Conservation (phyloP, 305 asterid species). For the Salvia sclarea region DNA sequence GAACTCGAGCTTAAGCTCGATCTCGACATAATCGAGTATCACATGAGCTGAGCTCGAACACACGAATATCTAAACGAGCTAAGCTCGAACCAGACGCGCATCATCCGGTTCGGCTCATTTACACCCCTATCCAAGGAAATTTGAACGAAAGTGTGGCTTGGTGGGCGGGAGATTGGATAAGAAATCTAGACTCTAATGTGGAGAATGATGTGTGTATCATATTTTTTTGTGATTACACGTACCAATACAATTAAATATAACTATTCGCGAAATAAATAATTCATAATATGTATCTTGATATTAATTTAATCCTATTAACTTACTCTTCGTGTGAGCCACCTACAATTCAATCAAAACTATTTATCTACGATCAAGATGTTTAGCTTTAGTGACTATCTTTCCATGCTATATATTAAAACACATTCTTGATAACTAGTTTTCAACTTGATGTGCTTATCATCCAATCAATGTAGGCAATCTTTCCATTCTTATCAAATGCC, state of each 20-base stretch:
- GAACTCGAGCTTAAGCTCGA: too few relatives aligned
- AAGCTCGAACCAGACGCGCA: too few relatives aligned
- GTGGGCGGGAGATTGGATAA: too few relatives aligned
- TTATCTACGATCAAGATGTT: constrained; percentile 16
- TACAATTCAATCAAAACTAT: constrained; percentile 22
- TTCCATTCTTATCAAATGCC: constrained; percentile 37
- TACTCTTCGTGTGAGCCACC: constrained; percentile 45
- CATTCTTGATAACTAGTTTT: constrained; percentile 36
- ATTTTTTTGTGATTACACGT: too few relatives aligned
- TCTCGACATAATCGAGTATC: too few relatives aligned
- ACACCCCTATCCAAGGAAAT: too few relatives aligned
- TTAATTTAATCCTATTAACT: constrained; percentile 7
- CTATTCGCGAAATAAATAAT: background rate
- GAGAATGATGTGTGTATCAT: too few relatives aligned
- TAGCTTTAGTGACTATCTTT: constrained; percentile 43
- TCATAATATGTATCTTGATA: background rate
- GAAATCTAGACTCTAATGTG: too few relatives aligned
- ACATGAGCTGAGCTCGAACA: too few relatives aligned
- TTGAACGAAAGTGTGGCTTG: too few relatives aligned
- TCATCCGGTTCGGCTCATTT: too few relatives aligned
- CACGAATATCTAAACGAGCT: too few relatives aligned
- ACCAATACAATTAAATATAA: background rate
- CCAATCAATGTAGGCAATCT: constrained; percentile 43
- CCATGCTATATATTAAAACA: constrained; percentile 38
- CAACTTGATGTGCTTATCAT: constrained; percentile 24